Base-by-base conservation (phyloP, 2,329 filamentous ascomycete species). In the Pseudogymnoascus sp. region DNA sequence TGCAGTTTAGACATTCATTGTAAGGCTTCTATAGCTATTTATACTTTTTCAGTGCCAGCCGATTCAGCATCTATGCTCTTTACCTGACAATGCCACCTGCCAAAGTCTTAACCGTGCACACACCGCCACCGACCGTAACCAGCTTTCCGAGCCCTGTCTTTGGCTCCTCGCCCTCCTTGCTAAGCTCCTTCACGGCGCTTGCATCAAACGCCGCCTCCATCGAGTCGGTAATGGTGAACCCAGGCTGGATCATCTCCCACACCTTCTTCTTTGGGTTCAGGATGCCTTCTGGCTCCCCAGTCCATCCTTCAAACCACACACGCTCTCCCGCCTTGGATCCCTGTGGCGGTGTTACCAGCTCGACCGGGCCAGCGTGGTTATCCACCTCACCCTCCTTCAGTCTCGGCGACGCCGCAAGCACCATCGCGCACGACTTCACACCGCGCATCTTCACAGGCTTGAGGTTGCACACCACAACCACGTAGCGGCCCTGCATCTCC, bases 261-360 rank as follows among this genome's bases (percentile, higher is more conserved):
- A 97, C 80, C 86, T 97, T 97, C 86, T 97, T 99, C 87, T 99
- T 99, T 62, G 94, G 94, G 81, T 97, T 99, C 62, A 99, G 82
- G 59, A 93, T 85, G 64, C 87, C 88, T 81, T 99, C 94, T 0
- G 94, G 91, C 79, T 96, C 89, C 63, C 91, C 92, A 74, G 90
- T 82, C 87, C 90, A 99, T 57, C 94, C 94, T 73, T 97, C 90
- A 72, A 99, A 99, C 81, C 81, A 92, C 59, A 97, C 89, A 12
- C 90, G 81, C 72, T 96, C 91, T 62, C 94, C 94, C 5, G 92
- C 90, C 71, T 87, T 84, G 43, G 90, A 81, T 39, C 83, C 90
- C 16, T 81, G 83, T 1, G 94, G 94, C 0, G 93, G 92, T 64
- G 79, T 85, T 60, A 97, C 93, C 20, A 99, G 84, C 81, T 99